Conservation (phyloP, 176 grass and related monocot species). For the Pontederia crassipes region DNA sequence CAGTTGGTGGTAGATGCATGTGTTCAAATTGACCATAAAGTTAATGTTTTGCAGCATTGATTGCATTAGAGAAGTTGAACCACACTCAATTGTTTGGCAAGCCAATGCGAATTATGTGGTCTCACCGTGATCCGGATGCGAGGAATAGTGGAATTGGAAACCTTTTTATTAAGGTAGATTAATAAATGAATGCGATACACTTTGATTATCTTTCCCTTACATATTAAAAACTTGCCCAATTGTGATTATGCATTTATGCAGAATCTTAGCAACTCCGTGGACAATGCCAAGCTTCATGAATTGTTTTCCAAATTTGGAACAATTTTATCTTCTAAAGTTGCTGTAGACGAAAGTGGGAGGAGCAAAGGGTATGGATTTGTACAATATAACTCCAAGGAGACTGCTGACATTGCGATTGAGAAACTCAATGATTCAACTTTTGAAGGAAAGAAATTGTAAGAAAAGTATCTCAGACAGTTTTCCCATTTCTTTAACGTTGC, state of each 20-base stretch:
- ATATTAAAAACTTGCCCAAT: no score
- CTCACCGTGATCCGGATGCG: constrained; percentile 47
- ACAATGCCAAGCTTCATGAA: constrained; percentile 42
- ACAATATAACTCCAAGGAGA: constrained; percentile 50
- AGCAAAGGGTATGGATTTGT: constrained; percentile 68
- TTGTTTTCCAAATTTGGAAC: constrained; percentile 61
- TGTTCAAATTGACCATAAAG: constrained; percentile 12
- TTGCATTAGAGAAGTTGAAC: constrained; percentile 52
- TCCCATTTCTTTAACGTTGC: not conserved
- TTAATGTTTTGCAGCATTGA: constrained; percentile 22
- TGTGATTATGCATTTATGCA: constrained; percentile 1
- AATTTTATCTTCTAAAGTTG: constrained; percentile 76
- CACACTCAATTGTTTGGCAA: constrained; percentile 49
- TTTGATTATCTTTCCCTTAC: no score
- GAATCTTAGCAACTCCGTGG: constrained; percentile 46
- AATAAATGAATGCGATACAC: no score
- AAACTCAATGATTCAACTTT: constrained; percentile 44
- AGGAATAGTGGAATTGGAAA: constrained; percentile 67
- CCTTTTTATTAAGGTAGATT: constrained; percentile 80
- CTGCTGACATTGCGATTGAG: constrained; percentile 41
- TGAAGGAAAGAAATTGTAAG: constrained; percentile 45
- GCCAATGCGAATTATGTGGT: constrained; percentile 83
- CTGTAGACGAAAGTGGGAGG: constrained; percentile 42
- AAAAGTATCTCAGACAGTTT: not conserved
- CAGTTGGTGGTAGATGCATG: no score